Conservation (phyloP, 768 basidiomycete genomes). For the Ramaria sp. region DNA sequence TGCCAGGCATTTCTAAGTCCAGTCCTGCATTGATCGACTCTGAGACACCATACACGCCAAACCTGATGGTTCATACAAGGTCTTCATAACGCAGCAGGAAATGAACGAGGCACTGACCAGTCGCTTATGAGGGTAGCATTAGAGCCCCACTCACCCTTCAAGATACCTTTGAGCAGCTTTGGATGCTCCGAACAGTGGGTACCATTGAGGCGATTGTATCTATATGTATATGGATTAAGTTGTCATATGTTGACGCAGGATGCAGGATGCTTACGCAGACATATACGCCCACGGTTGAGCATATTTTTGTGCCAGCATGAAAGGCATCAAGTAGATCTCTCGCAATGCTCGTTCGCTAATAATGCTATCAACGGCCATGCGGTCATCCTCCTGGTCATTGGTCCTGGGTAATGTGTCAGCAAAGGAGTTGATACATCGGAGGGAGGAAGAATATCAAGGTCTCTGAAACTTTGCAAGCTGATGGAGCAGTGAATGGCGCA, state of each 20-base stretch:
- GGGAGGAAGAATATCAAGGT: no score
- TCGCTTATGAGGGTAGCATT: conserved; percentile 54
- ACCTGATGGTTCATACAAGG: conserved; percentile 17
- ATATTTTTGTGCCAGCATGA: conserved; percentile 57
- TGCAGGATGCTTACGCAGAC: conserved; percentile 39
- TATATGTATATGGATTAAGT: conserved; percentile 14
- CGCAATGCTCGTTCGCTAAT: conserved; percentile 40
- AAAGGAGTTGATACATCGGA: no score
- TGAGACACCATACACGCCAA: conserved; percentile 32
- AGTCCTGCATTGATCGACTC: conserved; percentile 47
- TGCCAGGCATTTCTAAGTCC: conserved; percentile 54
- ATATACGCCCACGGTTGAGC: conserved; percentile 55
- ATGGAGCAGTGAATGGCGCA: no score
- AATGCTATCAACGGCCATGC: conserved; percentile 46
- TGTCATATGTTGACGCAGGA: conserved; percentile 2
- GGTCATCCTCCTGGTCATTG: conserved; percentile 77
- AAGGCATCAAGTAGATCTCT: conserved; percentile 41
- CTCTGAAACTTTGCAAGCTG: no score
- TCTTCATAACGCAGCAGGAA: not conserved
- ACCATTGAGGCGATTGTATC: conserved; percentile 53
- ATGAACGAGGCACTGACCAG: conserved; percentile 24
- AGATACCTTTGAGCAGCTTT: conserved; percentile 37
- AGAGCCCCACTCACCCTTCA: conserved; percentile 57
- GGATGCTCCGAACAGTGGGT: conserved; percentile 46
- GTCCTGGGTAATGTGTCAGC: no score